Conservation (phyloP, 2,329 filamentous ascomycete genomes). For the Xylaria sp. region DNA sequence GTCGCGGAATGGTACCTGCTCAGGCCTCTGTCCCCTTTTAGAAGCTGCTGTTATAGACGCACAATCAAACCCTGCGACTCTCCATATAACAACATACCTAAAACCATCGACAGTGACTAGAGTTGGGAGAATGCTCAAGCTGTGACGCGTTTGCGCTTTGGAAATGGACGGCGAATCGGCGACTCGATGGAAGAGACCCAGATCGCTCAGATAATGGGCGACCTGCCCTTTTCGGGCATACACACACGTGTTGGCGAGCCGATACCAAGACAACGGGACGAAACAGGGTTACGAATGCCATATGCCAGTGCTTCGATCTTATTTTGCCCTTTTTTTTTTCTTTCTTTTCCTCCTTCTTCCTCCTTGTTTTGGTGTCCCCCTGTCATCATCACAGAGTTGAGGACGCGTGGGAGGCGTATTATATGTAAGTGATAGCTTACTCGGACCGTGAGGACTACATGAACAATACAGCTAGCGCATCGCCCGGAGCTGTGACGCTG, state of each 20-base stretch:
- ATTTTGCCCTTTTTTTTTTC: too few species aligned
- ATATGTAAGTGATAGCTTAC: neutral
- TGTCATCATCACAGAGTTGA: neutral
- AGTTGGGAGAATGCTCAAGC: constrained; percentile 7
- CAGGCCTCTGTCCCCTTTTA: constrained; percentile 8
- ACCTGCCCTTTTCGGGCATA: constrained; percentile 12
- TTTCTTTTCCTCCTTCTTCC: too few species aligned
- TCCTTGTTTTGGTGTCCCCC: neutral
- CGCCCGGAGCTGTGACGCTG: too few species aligned
- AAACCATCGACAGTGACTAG: constrained; percentile 15
- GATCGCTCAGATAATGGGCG: constrained; percentile 1
- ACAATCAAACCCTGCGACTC: constrained; percentile 2
- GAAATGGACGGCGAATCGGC: constrained; percentile 9
- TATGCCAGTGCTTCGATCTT: too few species aligned
- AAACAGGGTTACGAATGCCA: constrained; percentile 15
- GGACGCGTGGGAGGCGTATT: neutral
- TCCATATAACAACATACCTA: constrained; percentile 4
- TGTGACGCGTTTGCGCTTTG: neutral
- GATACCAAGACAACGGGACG: constrained; percentile 9
- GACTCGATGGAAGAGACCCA: constrained; percentile 12
- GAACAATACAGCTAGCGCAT: too few species aligned
- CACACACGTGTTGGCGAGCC: constrained; percentile 11
- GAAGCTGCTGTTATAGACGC: constrained; percentile 12
- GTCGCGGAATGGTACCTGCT: too few species aligned
- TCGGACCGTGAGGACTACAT: neutral